Evolutionary conservation across 129 eudicot species (phyloP).

Genomic region (Pittosporum tobira): DNA sequence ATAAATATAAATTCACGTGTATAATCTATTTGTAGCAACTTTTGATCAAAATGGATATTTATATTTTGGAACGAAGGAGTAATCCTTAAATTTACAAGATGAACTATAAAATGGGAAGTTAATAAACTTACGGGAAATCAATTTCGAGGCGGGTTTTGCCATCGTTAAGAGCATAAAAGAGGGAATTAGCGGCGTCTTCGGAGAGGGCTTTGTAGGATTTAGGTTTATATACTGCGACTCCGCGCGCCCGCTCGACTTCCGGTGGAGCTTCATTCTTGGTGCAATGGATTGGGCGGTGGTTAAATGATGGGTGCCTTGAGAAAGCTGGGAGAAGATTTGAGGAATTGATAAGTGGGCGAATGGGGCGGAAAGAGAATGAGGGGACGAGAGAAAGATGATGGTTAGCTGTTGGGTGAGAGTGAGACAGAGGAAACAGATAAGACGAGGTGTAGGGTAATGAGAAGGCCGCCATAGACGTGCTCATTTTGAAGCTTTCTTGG

Average conservation of each 20-base stretch:
- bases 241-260: constrained; percentile 41
- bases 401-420: constrained; percentile 4
- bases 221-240: constrained; percentile 87
- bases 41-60: no score
- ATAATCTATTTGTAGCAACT: no score
- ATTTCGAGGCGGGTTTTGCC: constrained; percentile 81
- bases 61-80: no score
- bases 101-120: not conserved
- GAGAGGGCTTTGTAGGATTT: constrained; percentile 73
- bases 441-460: constrained; percentile 19
- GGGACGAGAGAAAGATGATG: constrained; percentile 7
- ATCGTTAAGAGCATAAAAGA: constrained; percentile 54
- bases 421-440: not conserved
- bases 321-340: constrained; percentile 3
- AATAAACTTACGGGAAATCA: constrained; percentile 74
- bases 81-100: no score
- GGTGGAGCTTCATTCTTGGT: constrained; percentile 39
- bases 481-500: not conserved
- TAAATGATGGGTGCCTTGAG: constrained; percentile 13
- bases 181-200: constrained; percentile 76
- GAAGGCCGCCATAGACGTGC: constrained; percentile 39
- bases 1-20: no score
- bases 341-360: constrained; percentile 16
- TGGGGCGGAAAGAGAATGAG: constrained; percentile 16
- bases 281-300: constrained; percentile 24